phyloP scores from a whole-genome alignment of 2,329 filamentous ascomycete species.

The Tolypocladium capitatum region DNA sequence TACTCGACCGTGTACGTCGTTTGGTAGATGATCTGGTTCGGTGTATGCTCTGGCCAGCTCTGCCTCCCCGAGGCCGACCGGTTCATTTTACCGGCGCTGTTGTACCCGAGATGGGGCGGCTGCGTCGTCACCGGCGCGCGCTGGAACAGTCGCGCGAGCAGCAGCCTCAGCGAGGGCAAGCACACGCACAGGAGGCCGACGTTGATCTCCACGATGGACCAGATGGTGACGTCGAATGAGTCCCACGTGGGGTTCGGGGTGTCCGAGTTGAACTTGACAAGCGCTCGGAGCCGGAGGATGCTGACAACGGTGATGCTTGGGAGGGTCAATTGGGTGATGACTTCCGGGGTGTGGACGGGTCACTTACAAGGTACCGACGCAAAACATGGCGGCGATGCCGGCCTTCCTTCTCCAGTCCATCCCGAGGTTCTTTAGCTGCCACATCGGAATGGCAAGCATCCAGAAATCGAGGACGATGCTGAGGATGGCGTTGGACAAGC shows the following conservation, averaged over 20 bases:
- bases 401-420: slow-evolving; percentile 35
- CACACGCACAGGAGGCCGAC: slow-evolving; percentile 26
- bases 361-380: slow-evolving; percentile 32
- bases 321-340: background rate
- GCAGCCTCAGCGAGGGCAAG: slow-evolving; percentile 21
- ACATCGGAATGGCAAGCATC: slow-evolving; percentile 37
- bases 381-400: slow-evolving; percentile 36
- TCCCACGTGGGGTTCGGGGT: slow-evolving; percentile 22
- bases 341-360: background rate
- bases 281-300: slow-evolving; percentile 20
- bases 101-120: slow-evolving; percentile 15
- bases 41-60: slow-evolving; percentile 8
- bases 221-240: slow-evolving; percentile 16
- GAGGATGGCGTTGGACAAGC: slow-evolving; percentile 37
- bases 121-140: slow-evolving; percentile 16
- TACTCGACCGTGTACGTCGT: slow-evolving; percentile 23
- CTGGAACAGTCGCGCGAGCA: slow-evolving; percentile 26
- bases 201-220: slow-evolving; percentile 25
- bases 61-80: no score
- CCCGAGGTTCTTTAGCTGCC: slow-evolving; percentile 26
- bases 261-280: slow-evolving; percentile 16
- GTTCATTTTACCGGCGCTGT: slow-evolving; percentile 2
- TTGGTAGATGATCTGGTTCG: slow-evolving; percentile 18
- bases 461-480: slow-evolving; percentile 38
- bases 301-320: slow-evolving; percentile 25